phyloP scores from a whole-genome alignment of 768 basidiomycete species.

The Dacryopinax primogenitus region DNA sequence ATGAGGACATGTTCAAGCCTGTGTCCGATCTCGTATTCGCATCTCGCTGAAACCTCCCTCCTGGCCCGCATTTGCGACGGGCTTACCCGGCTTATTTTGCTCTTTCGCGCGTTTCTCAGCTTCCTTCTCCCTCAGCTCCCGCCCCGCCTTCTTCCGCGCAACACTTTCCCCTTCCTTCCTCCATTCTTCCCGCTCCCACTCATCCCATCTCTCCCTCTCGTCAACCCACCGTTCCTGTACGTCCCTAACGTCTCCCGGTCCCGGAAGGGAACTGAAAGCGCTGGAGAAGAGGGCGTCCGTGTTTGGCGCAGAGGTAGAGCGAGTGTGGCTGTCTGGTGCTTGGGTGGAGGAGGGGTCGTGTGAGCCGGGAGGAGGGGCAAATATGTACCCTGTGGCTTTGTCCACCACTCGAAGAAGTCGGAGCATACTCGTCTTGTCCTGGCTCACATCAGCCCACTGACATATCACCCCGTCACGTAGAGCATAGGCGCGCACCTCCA shows the following conservation, averaged over 20 bases:
- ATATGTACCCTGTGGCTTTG: conserved; percentile 84
- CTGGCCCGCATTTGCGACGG: not conserved
- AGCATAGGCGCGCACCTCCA: conserved; percentile 49
- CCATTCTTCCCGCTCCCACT: conserved; percentile 67
- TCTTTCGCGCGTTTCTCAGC: conserved; percentile 12
- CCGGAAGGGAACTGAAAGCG: conserved; percentile 28
- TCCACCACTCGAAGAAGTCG: conserved; percentile 74
- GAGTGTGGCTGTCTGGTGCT: conserved; percentile 29
- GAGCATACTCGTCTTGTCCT: conserved; percentile 95
- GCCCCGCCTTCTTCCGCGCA: conserved; percentile 16
- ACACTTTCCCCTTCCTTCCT: conserved; percentile 53
- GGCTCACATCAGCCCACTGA: not conserved
- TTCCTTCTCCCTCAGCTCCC: conserved; percentile 21
- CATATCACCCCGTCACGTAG: not conserved
- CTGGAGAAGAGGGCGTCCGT: conserved; percentile 52
- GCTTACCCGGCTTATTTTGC: not conserved
- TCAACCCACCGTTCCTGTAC: conserved; percentile 95
- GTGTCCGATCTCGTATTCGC: not conserved
- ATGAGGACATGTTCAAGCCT: not conserved
- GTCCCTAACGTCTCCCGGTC: conserved; percentile 39
- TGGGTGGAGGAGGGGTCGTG: conserved; percentile 23
- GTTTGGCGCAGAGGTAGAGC: conserved; percentile 37
- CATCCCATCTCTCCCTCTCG: conserved; percentile 66
- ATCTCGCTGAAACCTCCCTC: not conserved
- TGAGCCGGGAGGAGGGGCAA: conserved; percentile 43